Conservation (phyloP, 129 eudicot species). For the Solidago caesia region DNA sequence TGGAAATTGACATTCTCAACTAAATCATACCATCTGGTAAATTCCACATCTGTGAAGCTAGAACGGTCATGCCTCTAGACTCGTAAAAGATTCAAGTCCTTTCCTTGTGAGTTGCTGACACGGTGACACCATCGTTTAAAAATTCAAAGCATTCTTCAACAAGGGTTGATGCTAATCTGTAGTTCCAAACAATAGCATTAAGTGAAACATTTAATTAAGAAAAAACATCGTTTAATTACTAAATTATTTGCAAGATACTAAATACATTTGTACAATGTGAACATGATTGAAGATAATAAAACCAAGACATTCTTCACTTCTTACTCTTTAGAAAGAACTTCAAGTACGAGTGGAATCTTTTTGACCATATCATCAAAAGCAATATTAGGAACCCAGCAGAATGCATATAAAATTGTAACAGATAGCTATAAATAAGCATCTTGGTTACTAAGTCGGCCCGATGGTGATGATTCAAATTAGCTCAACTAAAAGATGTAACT, state of each 20-base stretch:
- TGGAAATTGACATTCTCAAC: not conserved
- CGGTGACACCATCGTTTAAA: conserved; percentile 34
- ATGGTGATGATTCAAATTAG: too few relatives aligned
- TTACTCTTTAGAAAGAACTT: conserved; percentile 54
- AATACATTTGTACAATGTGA: not conserved
- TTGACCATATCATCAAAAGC: conserved; percentile 63
- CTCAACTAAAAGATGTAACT: too few relatives aligned
- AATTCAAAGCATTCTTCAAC: conserved; percentile 72
- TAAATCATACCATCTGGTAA: conserved; percentile 55
- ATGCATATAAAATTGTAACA: conserved; percentile 65
- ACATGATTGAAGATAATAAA: not conserved
- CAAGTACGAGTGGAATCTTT: conserved; percentile 52
- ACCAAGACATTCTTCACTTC: not conserved
- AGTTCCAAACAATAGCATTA: conserved; percentile 19
- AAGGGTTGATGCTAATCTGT: conserved; percentile 48
- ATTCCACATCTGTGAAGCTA: conserved; percentile 57
- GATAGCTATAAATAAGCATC: conserved; percentile 71
- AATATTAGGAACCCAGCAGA: conserved; percentile 63
- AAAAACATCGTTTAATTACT: not conserved
- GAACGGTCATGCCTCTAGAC: conserved; percentile 57
- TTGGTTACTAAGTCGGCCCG: conserved; percentile 25
- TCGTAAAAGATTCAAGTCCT: conserved; percentile 51
- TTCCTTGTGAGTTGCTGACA: conserved; percentile 46
- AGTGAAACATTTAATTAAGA: not conserved
- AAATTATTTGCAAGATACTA: not conserved